Base-by-base conservation (phyloP, 129 eudicot species). In the Flaveria ramosissima region DNA sequence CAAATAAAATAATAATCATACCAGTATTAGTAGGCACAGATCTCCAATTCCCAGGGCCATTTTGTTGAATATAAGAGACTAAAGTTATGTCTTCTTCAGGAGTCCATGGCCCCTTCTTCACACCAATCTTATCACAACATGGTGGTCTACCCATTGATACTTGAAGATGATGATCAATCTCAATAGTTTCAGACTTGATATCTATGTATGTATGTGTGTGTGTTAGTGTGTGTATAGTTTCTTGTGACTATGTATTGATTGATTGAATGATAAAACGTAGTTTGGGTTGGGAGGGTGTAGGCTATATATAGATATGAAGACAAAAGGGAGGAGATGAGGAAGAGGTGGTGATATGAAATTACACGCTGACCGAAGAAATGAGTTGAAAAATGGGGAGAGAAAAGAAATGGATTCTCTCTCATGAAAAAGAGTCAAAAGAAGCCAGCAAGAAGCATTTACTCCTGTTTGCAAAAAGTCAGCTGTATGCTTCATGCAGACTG, bases 31-130 rank as follows among this genome's bases (percentile, higher is more conserved):
- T 55, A 39, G 92, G 92, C 79, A 87, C 86, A 62, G 85, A 77
- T 68, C 89, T 83, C 92, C 92, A 87, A 69, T 87, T 87, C n/a
- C 89, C 92, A 77, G 92, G 92, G n/a, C 92, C 92, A 83, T 84
- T 67, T 68, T 87, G 82, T 80, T 87, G 92, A 75, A 87, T 82
- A 76, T 85, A 85, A 42, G 89, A 76, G 36, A 84, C 92, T 36
- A 84, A 43, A 8, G 66, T 77, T 43, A 86, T 83, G 56, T 86
- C 90, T 42, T 86, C 90, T 80, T 86, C 90, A 3, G 90, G 90
- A 7, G 90, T 86, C 89, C 89, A 86, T 4, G 89, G 89, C 27
- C 89, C 89, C 72, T 86, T 86, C 78, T 87, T 84, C 48, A 87
- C 92, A 41, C 92, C 89, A 9, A 72, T 71, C 80, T 87, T 87